Conservation (phyloP, 495 filamentous ascomycete genomes). For the Penicillium paxilli region DNA sequence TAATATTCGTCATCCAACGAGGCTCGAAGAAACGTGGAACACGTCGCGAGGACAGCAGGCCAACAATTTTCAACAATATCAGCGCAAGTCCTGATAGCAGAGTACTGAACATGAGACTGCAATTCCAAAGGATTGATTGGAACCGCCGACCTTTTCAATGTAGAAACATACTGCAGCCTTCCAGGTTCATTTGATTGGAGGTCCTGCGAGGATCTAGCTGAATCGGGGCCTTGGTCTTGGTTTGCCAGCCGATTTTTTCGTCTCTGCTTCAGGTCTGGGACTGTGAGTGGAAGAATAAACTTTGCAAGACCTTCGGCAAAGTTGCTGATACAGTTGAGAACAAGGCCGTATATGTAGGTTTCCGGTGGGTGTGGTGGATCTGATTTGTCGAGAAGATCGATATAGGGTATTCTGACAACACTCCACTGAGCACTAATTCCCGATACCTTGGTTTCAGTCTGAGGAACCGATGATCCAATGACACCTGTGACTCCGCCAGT, state of each 20-base stretch:
- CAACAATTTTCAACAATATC: conserved; percentile 87
- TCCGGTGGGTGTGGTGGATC: conserved; percentile 83
- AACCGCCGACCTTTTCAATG: conserved; percentile 59
- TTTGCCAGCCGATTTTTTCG: conserved; percentile 48
- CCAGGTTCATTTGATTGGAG: conserved; percentile 35
- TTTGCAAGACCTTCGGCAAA: conserved; percentile 91
- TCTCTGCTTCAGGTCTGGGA: conserved; percentile 57
- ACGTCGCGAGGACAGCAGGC: conserved; percentile 91
- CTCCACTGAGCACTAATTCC: conserved; percentile 93
- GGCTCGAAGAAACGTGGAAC: conserved; percentile 91
- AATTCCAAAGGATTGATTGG: conserved; percentile 79
- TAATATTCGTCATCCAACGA: conserved; percentile 93
- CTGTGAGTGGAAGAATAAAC: conserved; percentile 86
- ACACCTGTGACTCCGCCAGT: conserved; percentile 85
- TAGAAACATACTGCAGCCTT: conserved; percentile 29
- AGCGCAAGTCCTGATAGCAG: conserved; percentile 72
- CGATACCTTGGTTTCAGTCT: conserved; percentile 59
- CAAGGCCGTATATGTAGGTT: conserved; percentile 90
- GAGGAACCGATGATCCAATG: conserved; percentile 72
- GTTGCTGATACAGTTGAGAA: conserved; percentile 80
- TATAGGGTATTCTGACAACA: conserved; percentile 79
- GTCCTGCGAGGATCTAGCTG: conserved; percentile 39
- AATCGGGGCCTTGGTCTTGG: conserved; percentile 38
- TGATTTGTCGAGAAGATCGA: conserved; percentile 91
- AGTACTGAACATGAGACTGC: conserved; percentile 66